Conservation (phyloP, 139 green algal genomes). For the Nannochloris sp. region DNA sequence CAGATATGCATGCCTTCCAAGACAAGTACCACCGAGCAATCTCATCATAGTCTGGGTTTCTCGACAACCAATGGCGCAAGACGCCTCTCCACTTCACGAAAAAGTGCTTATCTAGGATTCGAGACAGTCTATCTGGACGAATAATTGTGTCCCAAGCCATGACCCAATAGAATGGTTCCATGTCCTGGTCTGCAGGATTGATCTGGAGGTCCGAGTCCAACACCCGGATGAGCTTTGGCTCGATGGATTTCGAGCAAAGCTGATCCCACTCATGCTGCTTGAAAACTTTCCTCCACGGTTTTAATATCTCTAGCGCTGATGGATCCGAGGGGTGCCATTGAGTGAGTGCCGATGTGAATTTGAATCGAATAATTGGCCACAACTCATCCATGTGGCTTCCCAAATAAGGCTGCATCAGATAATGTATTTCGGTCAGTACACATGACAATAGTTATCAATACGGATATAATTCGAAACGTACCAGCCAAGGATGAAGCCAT, state of each 20-base stretch:
- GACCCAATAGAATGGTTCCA: slow-evolving; percentile 73
- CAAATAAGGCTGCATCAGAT: slow-evolving; percentile 39
- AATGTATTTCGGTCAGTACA: background rate
- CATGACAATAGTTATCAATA: background rate
- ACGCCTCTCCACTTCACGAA: slow-evolving; percentile 77
- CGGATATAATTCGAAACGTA: background rate
- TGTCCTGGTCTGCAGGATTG: slow-evolving; percentile 68
- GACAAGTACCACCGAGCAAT: slow-evolving; percentile 75
- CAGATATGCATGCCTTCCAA: slow-evolving; percentile 70
- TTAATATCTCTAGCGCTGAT: slow-evolving; percentile 64
- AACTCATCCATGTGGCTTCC: slow-evolving; percentile 61
- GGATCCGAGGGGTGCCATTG: slow-evolving; percentile 80
- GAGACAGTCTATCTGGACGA: slow-evolving; percentile 34
- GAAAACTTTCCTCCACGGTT: slow-evolving; percentile 80
- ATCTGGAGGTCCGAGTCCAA: slow-evolving; percentile 59
- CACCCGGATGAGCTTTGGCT: slow-evolving; percentile 77
- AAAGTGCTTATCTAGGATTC: slow-evolving; percentile 60
- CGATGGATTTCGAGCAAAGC: slow-evolving; percentile 61
- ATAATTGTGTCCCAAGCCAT: slow-evolving; percentile 61
- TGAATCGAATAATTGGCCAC: slow-evolving; percentile 76
- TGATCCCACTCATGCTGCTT: slow-evolving; percentile 65
- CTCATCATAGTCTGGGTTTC: slow-evolving; percentile 75
- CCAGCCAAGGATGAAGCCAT: slow-evolving; percentile 96
- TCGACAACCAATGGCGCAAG: slow-evolving; percentile 75
- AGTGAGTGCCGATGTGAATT: slow-evolving; percentile 58